Evolutionary conservation across 768 basidiomycete species (phyloP), one percentile per base, ranked within the genome.

Genomic region (Leccinum sublutescens): DNA sequence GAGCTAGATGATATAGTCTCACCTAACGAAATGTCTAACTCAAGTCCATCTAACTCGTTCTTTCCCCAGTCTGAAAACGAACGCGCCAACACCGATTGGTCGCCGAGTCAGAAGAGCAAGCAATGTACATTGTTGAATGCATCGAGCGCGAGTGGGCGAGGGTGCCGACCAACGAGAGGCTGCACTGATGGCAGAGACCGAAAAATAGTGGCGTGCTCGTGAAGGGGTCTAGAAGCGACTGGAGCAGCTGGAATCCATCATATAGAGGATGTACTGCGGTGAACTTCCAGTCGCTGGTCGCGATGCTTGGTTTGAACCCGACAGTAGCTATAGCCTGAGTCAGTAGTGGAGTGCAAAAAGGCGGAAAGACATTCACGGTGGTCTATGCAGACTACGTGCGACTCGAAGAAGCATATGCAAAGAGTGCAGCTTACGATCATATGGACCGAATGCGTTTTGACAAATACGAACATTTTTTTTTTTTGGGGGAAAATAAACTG

Each of bases 341-440:
- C 8, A 86, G 27, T 29, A 2, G 86, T 74, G 84, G 80, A 61
- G 83, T 88, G 21, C 93, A 94, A 76, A 86, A 84, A 71, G 83
- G 79, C 21, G 93, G 91, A 29, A 91, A 91, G 80, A 91, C 90
- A 1, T 96, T 96, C 76, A 96, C 95, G 0, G 91, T 97, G 68
- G 88, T 98, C 23, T 98, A 97, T 71, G 83, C 90, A 14, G 93
- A 96, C 68, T 93, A 92, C 64, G 86, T 7, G 25, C 25, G 25
- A 1, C 25, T 27, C 25, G 25, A 27, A 27, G 25, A 27, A 1
- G 25, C 25, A 27, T 27, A 27, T 27, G 25, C 25, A 27, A 7
- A 7, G 25, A 27, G 25, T 27, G 25, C 25, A 27, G 25, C 25
- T 1, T 27, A 27, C 1, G 25, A 27, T 27, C 25, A 1, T 27